A percentile compares a stretch with the other conserved stretches of the same genome.
phyloP scores from a whole-genome alignment of 306 rosid species.

The Medicago lupulina region DNA sequence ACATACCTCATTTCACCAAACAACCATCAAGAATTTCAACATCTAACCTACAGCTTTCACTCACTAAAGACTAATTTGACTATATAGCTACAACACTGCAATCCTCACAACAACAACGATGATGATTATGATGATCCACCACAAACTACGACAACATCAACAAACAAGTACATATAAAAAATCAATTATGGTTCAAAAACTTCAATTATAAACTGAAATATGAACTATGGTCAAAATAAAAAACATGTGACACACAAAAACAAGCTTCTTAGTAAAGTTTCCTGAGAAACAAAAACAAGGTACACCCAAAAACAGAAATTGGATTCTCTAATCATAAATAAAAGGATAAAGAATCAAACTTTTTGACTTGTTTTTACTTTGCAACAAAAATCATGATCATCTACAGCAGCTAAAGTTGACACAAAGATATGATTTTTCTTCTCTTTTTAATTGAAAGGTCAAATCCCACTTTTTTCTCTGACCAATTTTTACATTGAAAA shows the following conservation, averaged over 20 bases:
- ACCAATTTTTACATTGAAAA: constrained; percentile 51
- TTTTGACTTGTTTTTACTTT: constrained; percentile 20
- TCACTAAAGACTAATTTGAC: constrained; percentile 8
- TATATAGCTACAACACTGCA: constrained; percentile 23
- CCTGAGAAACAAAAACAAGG: constrained; percentile 23
- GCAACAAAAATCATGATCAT: constrained; percentile 46
- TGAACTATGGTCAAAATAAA: constrained; percentile 30
- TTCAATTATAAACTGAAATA: constrained; percentile 13
- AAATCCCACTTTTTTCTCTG: constrained; percentile 43
- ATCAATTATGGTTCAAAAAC: constrained; percentile 32
- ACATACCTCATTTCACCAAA: constrained; percentile 80
- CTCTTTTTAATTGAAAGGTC: constrained; percentile 38
- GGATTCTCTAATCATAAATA: background rate
- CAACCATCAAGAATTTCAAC: constrained; percentile 69
- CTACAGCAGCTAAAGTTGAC: constrained; percentile 41
- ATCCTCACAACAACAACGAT: constrained; percentile 41
- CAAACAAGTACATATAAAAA: constrained; percentile 43
- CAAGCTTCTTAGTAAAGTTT: constrained; percentile 41
- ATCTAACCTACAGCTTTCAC: constrained; percentile 56
- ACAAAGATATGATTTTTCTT: constrained; percentile 2
- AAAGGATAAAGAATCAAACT: constrained; percentile 30
- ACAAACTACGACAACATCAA: constrained; percentile 54
- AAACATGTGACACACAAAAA: constrained; percentile 4
- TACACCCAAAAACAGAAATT: constrained; percentile 36
- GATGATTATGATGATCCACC: constrained; percentile 43